These are phyloP conservation scores for Ceratobasidium sp. DNA, from an alignment of 1,284 basidiomycete genomes.

Conservation along the genomic window DNA sequence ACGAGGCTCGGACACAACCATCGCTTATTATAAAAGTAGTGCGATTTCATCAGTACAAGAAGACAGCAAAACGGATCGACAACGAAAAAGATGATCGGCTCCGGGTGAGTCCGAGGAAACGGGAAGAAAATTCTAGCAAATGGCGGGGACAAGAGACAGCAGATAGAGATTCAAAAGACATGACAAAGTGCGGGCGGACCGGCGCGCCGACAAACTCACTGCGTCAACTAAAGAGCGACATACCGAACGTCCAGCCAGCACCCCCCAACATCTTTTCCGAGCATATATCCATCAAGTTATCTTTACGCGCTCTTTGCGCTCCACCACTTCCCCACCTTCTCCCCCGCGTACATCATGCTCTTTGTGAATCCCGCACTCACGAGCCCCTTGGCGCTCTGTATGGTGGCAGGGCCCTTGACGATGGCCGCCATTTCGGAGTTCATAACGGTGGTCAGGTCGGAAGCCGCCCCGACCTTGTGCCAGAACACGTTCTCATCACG, in stretches of 20 bases:
- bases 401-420: slow-evolving; percentile 84
- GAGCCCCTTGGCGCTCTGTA: slow-evolving; percentile 89
- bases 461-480: slow-evolving; percentile 76
- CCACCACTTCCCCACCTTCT: slow-evolving; percentile 90
- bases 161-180: slow-evolving; percentile 21
- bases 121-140: slow-evolving; percentile 15
- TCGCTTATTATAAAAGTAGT: slow-evolving; percentile 32
- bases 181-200: slow-evolving; percentile 30
- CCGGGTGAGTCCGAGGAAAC: slow-evolving; percentile 28
- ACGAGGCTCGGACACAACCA: slow-evolving; percentile 20
- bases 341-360: slow-evolving; percentile 78
- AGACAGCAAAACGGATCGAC: slow-evolving; percentile 30
- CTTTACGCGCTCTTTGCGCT: slow-evolving; percentile 51
- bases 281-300: neutral
- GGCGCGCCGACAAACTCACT: slow-evolving; percentile 20
- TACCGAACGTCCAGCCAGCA: slow-evolving; percentile 33
- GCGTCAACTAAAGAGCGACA: slow-evolving; percentile 30
- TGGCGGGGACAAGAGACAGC: slow-evolving; percentile 11
- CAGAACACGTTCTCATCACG: slow-evolving; percentile 81
- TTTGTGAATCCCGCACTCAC: slow-evolving; percentile 86
- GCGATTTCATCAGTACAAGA: slow-evolving; percentile 33
- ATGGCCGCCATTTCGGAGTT: slow-evolving; percentile 73
- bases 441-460: slow-evolving; percentile 69
- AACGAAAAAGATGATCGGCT: slow-evolving; percentile 34
- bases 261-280: neutral